phyloP scores from a whole-genome alignment of 257 asterid genomes.

The Salvia rosmarinus region DNA sequence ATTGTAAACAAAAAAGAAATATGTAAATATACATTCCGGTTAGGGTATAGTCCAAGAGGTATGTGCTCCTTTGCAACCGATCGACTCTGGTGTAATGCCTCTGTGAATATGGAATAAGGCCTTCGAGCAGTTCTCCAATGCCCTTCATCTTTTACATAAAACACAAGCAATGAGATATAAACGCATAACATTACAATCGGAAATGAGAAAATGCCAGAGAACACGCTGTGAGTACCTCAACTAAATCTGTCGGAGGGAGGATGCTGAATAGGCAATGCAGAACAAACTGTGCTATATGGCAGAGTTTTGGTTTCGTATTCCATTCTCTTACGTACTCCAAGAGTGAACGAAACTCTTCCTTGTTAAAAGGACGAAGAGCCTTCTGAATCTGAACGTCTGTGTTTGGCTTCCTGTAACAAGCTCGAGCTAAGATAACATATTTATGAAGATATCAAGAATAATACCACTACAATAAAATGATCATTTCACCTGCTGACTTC shows the following conservation, averaged over 20 bases:
- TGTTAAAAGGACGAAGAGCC: slow-evolving; percentile 59
- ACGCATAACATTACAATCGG: background rate
- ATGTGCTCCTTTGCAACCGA: slow-evolving; percentile 77
- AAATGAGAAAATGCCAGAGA: background rate
- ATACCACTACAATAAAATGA: slow-evolving; percentile 9
- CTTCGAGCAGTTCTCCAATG: slow-evolving; percentile 77
- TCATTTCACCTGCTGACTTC: slow-evolving; percentile 70
- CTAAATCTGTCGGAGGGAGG: slow-evolving; percentile 69
- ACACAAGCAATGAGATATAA: background rate
- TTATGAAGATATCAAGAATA: slow-evolving; percentile 9
- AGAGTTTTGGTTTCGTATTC: slow-evolving; percentile 88
- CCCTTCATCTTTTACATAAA: slow-evolving; percentile 61
- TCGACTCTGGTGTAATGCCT: slow-evolving; percentile 79
- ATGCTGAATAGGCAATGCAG: slow-evolving; percentile 53
- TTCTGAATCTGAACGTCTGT: slow-evolving; percentile 55
- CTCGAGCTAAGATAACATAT: slow-evolving; percentile 25
- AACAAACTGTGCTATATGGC: slow-evolving; percentile 81
- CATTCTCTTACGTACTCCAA: slow-evolving; percentile 83
- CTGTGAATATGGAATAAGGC: slow-evolving; percentile 78
- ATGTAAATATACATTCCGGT: slow-evolving; percentile 55
- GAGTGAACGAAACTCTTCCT: slow-evolving; percentile 64
- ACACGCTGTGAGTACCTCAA: slow-evolving; percentile 54
- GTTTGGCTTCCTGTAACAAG: slow-evolving; percentile 56
- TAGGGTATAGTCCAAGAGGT: slow-evolving; percentile 73
- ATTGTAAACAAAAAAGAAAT: too few species aligned